Evolutionary conservation across 768 basidiomycete genomes (phyloP).

Genomic region (Russula griseocarnosa): DNA sequence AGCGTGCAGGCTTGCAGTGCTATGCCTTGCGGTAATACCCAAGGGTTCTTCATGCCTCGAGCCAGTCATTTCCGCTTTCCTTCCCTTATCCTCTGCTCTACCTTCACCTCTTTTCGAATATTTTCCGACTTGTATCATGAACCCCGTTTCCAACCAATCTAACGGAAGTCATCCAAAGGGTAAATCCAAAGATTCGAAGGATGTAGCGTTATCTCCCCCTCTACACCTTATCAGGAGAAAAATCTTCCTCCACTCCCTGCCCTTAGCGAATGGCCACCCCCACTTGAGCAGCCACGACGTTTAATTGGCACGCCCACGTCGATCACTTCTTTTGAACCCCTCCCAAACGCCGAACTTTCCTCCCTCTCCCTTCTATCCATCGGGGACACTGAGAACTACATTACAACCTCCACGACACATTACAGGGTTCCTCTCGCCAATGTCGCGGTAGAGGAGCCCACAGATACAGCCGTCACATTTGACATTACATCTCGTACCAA

Average conservation of each 20-base stretch:
- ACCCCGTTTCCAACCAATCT: conserved; percentile 75
- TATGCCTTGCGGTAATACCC: not conserved
- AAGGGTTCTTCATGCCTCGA: conserved; percentile 10
- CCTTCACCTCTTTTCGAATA: conserved; percentile 22
- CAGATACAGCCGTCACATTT: not conserved
- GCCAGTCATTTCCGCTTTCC: conserved; percentile 19
- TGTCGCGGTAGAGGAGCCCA: conserved; percentile 22
- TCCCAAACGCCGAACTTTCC: conserved; percentile 57
- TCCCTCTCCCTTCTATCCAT: conserved; percentile 47
- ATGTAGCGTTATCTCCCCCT: conserved; percentile 30
- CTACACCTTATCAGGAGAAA: conserved; percentile 43
- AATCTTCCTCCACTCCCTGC: conserved; percentile 58
- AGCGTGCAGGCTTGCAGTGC: not conserved
- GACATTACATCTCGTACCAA: no score
- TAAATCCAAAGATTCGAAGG: conserved; percentile 49
- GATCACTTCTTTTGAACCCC: conserved; percentile 59
- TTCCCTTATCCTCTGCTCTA: conserved; percentile 26
- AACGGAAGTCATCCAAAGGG: conserved; percentile 62
- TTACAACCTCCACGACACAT: conserved; percentile 23
- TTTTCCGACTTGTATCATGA: conserved; percentile 47
- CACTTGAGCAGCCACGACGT: conserved; percentile 31
- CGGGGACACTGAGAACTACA: conserved; percentile 38
- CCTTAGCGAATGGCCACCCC: conserved; percentile 60
- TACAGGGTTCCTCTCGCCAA: conserved; percentile 30
- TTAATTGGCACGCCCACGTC: conserved; percentile 32